Base-by-base conservation (phyloP, 1,284 basidiomycete species). In the Entoloma clypeatum region DNA sequence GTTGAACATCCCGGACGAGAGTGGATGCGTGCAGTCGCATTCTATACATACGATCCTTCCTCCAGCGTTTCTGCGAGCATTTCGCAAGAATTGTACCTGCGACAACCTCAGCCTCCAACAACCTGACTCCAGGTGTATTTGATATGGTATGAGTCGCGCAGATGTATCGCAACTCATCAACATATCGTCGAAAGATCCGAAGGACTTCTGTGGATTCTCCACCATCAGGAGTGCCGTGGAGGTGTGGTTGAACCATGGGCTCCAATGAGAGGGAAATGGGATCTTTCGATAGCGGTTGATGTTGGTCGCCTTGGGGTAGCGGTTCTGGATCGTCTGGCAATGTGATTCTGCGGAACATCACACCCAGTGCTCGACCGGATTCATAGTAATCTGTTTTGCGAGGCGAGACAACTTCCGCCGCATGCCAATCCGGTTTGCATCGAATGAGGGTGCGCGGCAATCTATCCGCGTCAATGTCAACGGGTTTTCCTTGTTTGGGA, bases 361-460 rank as follows among this genome's bases (percentile, higher is more conserved):
- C 60, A 3, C 86, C 86, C 4, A 88, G 67, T 0, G 83, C 85
- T 16, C 80, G 74, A 30, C 63, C 65, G 1, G 84, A 87, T 36
- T 70, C 64, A 55, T 89, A 90, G 59, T 81, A 86, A 52, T 86
- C 82, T 1, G 71, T 75, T 23, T 70, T 55, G 11, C 76, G 72
- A 23, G 77, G 74, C 5, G 64, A 61, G 3, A 73, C 66, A 17
- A 81, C 74, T 53, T 88, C 86, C 7, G 77, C 76, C 39, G 72
- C 69, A 44, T 84, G 74, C 86, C 86, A 89, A 54, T 89, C 85
- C 0, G 86, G 86, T 53, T 83, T 87, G 56, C 70, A 76, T 13
- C 68, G 71, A 32, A 86, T 81, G 8, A 83, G 64, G 0, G 62
- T 64, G 35, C 45, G 61, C 36, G 64, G 86, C 60, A 65, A 67